Evolutionary conservation across 495 filamentous ascomycete genomes (phyloP).

Genomic region (Bacidia gigantensis): DNA sequence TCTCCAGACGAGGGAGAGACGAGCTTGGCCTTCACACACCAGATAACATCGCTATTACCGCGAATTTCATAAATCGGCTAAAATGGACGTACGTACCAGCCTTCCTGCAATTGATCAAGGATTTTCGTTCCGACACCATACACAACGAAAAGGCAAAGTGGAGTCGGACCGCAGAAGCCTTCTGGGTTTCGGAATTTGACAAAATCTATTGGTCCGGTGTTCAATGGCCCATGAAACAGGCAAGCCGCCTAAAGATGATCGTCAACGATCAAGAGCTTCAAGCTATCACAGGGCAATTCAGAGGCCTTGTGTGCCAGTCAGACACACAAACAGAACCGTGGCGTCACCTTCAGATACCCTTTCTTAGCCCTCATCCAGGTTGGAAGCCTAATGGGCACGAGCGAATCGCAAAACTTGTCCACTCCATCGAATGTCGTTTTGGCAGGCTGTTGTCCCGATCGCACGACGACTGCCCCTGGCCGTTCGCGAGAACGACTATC

Average conservation of each 20-base stretch:
- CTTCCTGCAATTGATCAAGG: background rate
- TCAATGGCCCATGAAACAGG: background rate
- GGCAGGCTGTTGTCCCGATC: background rate
- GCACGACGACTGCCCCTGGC: background rate
- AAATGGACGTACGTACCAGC: background rate
- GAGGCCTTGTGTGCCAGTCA: background rate
- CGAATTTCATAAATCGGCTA: background rate
- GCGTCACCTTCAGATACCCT: background rate
- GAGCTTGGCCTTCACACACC: background rate
- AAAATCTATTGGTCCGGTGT: background rate
- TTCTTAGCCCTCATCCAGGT: background rate
- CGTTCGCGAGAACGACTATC: background rate
- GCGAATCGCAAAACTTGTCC: background rate
- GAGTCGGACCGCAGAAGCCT: too few relatives aligned
- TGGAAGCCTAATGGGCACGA: background rate
- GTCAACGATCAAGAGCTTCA: background rate
- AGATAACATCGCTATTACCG: background rate
- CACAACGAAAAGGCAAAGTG: background rate
- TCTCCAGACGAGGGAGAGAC: background rate
- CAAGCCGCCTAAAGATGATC: background rate
- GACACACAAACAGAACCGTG: background rate
- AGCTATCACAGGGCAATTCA: background rate
- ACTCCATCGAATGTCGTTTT: background rate
- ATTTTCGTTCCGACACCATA: background rate
- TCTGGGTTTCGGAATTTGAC: background rate